Conservation (phyloP, 1,139 yeast species). For the Diutina rugosa region DNA sequence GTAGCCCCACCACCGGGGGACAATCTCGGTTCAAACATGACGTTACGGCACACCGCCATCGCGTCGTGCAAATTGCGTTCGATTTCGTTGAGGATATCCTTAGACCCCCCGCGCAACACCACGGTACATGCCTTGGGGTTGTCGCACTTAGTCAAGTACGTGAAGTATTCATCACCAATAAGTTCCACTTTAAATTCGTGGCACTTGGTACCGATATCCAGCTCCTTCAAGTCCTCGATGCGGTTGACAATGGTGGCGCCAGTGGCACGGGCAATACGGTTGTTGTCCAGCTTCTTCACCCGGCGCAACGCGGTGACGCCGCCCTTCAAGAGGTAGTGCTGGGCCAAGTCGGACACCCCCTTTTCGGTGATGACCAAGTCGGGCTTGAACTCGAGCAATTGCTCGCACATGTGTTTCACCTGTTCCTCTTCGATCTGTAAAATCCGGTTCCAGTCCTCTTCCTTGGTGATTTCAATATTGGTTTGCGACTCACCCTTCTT, state of each 20-base stretch:
- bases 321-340: conserved; percentile 87
- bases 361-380: conserved; percentile 94
- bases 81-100: conserved; percentile 90
- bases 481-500: conserved; percentile 99
- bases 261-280: conserved; percentile 92
- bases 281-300: conserved; percentile 90
- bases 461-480: conserved; percentile 92
- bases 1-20: conserved; percentile 99
- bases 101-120: conserved; percentile 88
- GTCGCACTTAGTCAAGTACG: conserved; percentile 69
- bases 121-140: conserved; percentile 92
- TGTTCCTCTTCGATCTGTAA: conserved; percentile 97
- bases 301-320: conserved; percentile 90
- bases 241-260: conserved; percentile 97
- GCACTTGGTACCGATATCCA: conserved; percentile 81
- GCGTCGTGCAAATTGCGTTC: conserved; percentile 98
- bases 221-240: conserved; percentile 83
- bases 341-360: conserved; percentile 97
- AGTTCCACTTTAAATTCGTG: conserved; percentile 87
- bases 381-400: conserved; percentile 75
- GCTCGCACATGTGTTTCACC: conserved; percentile 77
- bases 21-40: conserved; percentile 84
- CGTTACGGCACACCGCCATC: conserved; percentile 95
- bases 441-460: conserved; percentile 92
- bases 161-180: conserved; percentile 94